Percentiles rank a stretch among this genome's conserved stretches.
These are phyloP conservation scores for Teratosphaeria destructans DNA, from an alignment of 2,329 filamentous ascomycete species.

Conservation along the genomic window DNA sequence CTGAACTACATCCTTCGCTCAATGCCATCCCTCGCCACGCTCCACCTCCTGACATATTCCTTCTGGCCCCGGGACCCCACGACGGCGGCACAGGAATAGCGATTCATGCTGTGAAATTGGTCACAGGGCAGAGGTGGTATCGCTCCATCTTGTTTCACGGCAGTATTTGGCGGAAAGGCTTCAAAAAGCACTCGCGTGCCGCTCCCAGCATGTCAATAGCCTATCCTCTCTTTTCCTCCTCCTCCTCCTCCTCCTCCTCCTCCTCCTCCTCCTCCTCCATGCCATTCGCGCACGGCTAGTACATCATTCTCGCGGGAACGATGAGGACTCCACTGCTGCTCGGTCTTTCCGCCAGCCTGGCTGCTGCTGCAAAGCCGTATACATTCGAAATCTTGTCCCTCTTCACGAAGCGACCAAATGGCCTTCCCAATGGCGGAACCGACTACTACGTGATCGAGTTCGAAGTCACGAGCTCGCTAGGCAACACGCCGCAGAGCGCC, in stretches of 20 bases:
- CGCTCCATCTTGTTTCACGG: background rate
- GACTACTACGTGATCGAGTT: slow-evolving; percentile 20
- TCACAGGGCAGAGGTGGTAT: background rate
- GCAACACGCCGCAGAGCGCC: slow-evolving; percentile 4
- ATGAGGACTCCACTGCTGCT: background rate
- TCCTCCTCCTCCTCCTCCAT: background rate
- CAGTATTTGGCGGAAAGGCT: background rate
- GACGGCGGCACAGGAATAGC: background rate
- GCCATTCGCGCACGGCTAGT: background rate
- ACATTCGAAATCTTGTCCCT: slow-evolving; percentile 1
- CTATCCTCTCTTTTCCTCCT: background rate
- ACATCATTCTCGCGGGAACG: background rate
- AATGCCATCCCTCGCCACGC: background rate
- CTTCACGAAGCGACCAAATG: slow-evolving; percentile 18
- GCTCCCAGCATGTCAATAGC: background rate
- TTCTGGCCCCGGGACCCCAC: background rate
- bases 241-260: background rate
- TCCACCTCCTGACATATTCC: background rate
- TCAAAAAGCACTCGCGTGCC: background rate
- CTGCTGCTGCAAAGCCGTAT: background rate
- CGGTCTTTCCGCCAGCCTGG: background rate
- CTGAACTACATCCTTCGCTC: background rate
- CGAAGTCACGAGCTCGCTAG: slow-evolving; percentile 11
- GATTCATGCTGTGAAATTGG: background rate
- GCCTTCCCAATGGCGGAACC: slow-evolving; percentile 12